Base-by-base conservation (phyloP, 352 stramenopile species). In the Globisporangium abappressorium region DNA sequence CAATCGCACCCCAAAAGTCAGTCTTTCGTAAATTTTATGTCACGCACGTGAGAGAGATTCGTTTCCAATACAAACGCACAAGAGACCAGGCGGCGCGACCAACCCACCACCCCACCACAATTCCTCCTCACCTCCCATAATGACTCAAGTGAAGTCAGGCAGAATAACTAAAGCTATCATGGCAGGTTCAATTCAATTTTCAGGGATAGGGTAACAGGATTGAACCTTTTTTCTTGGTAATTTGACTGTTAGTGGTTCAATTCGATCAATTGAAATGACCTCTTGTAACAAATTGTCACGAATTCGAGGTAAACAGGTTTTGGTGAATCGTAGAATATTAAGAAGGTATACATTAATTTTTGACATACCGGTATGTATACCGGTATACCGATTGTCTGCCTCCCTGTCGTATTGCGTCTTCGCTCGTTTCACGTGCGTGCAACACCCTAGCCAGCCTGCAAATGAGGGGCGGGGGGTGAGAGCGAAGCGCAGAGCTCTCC, bases 11-110 rank as follows among this genome's bases (percentile, higher is more conserved):
- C 49, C 4, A 33, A 20, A 34, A 33, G 11, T 22, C 24, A 33
- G 24, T n/a, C 14, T 34, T 57, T 57, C 24, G 24, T 57, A 34
- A 57, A 57, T 60, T 60, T 26, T 43, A 26, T 43, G 28, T 60
- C 54, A 60, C 28, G 54, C 54, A n/a, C 54, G 54, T 60, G 54
- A 33, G 28, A 60, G 28, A 60, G 54, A 60, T 60, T 60, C 54
- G 54, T 60, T 60, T 60, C 54, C 51, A 5, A 60, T 60, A 43
- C 54, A 60, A 60, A 41, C 28, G 54, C 54, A 14, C 54, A 60
- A 43, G 54, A 59, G 28, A 60, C 54, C 34, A 43, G 36, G 15
- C 54, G 15, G 41, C 41, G 14, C 15, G 41, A 49, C 41, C 41
- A 49, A 54, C n/a, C 47, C 20, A 26, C 47, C 47, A 15, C 47